Evolutionary conservation across 768 basidiomycete genomes (phyloP).

Genomic region (Clavulina sp.): DNA sequence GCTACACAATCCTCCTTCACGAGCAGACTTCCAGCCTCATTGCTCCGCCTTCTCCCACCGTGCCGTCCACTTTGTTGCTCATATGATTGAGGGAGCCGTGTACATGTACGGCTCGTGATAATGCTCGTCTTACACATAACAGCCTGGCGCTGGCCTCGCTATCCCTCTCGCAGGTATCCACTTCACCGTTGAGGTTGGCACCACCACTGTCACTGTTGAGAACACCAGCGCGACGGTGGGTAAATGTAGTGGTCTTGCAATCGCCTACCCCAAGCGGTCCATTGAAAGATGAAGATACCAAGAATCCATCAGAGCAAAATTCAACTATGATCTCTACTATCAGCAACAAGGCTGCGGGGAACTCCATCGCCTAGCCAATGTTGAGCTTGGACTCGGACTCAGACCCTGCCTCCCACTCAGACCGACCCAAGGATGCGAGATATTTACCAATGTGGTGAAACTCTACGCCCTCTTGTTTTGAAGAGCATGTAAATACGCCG

Average conservation of each 20-base stretch:
- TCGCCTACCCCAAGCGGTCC: no score
- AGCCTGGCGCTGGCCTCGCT: slow-evolving; percentile 3
- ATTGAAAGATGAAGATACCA: no score
- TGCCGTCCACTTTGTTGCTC: neutral
- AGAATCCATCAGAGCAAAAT: slow-evolving; percentile 15
- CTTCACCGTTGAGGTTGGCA: slow-evolving; percentile 24
- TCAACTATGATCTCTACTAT: no score
- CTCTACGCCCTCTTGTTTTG: no score
- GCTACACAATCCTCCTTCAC: slow-evolving; percentile 14
- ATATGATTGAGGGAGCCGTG: slow-evolving; percentile 3
- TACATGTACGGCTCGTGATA: neutral
- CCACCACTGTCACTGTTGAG: slow-evolving; percentile 17
- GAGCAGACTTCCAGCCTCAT: slow-evolving; percentile 10
- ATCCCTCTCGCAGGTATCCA: slow-evolving; percentile 16
- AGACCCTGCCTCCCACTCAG: no score
- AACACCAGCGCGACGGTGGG: slow-evolving; percentile 21
- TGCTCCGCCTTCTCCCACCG: slow-evolving; percentile 12
- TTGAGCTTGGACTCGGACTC: no score
- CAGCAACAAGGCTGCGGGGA: no score
- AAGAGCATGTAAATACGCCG: no score
- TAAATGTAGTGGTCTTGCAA: no score
- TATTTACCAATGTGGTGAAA: no score
- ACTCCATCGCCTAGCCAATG: no score
- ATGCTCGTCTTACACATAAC: slow-evolving; percentile 3
- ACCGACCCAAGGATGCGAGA: no score